Percentiles rank a stretch among this genome's conserved stretches.
These are phyloP conservation scores for Aspergillus texensis DNA, from an alignment of 2,329 filamentous ascomycete species.

Conservation along the genomic window DNA sequence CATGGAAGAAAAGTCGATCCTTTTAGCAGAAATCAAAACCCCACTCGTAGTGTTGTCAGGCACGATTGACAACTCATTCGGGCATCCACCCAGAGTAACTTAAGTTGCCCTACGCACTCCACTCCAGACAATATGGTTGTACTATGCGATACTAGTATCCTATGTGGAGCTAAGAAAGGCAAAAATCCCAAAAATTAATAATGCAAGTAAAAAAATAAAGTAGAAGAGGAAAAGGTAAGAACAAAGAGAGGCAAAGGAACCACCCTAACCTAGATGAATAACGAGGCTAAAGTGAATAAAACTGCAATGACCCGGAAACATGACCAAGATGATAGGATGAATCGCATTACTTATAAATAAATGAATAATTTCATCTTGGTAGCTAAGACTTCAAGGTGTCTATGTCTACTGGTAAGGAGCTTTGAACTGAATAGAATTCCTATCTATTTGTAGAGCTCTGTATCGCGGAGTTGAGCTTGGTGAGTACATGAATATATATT, in stretches of 20 bases:
- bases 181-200: too few relatives aligned
- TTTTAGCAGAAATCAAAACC: background rate
- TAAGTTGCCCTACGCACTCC: background rate
- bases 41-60: background rate
- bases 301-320: too few relatives aligned
- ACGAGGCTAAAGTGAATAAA: too few relatives aligned
- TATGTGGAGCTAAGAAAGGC: too few relatives aligned
- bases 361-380: too few relatives aligned
- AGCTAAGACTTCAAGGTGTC: background rate
- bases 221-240: too few relatives aligned
- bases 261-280: too few relatives aligned
- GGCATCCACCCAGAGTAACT: background rate
- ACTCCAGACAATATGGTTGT: background rate
- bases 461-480: background rate
- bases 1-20: background rate
- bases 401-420: background rate
- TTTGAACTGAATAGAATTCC: background rate
- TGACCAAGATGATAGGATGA: too few relatives aligned
- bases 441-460: too few relatives aligned
- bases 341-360: too few relatives aligned
- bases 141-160: background rate
- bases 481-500: background rate
- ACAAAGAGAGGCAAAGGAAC: too few relatives aligned
- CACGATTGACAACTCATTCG: background rate
- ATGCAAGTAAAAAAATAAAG: too few relatives aligned